These are phyloP conservation scores for Penicillium atrosanguineum DNA, from an alignment of 495 filamentous ascomycete species.

Conservation along the genomic window DNA sequence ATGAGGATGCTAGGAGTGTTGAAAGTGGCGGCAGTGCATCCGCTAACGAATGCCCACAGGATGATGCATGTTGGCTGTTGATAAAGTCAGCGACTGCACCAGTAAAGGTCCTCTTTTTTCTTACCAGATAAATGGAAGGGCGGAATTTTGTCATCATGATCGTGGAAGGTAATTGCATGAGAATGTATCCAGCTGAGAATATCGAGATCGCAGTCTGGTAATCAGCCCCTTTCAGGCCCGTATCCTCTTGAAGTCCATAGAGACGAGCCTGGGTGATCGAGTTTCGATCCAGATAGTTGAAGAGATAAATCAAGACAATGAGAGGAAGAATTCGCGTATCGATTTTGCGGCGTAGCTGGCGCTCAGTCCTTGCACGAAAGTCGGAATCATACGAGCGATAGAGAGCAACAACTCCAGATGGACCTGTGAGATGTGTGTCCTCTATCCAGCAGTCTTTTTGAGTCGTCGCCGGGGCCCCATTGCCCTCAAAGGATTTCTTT, in stretches of 20 bases:
- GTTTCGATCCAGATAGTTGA: conserved; percentile 72
- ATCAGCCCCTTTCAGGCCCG: conserved; percentile 41
- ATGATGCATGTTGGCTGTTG: conserved; percentile 53
- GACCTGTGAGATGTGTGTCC: too few species aligned
- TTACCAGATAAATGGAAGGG: conserved; percentile 58
- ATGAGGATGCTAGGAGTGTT: conserved; percentile 44
- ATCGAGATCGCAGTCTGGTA: conserved; percentile 59
- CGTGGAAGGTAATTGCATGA: conserved; percentile 20
- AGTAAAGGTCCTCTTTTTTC: too few species aligned
- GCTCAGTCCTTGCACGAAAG: conserved; percentile 8
- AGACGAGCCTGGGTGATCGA: conserved; percentile 45
- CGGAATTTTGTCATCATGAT: conserved; percentile 41
- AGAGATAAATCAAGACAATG: conserved; percentile 63
- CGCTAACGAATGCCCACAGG: conserved; percentile 62
- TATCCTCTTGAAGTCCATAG: conserved; percentile 45
- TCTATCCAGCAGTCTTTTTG: too few species aligned
- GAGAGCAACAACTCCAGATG: too few species aligned
- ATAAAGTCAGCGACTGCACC: too few species aligned
- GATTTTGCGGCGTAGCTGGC: conserved; percentile 51
- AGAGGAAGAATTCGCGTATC: conserved; percentile 56
- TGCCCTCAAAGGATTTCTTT: too few species aligned
- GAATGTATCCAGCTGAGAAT: conserved; percentile 60
- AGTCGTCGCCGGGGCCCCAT: too few species aligned
- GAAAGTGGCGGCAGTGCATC: conserved; percentile 50
- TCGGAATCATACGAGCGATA: conserved; percentile 19